Evolutionary conservation across 495 filamentous ascomycete genomes (phyloP).

Genomic region (Penicillium taxi): DNA sequence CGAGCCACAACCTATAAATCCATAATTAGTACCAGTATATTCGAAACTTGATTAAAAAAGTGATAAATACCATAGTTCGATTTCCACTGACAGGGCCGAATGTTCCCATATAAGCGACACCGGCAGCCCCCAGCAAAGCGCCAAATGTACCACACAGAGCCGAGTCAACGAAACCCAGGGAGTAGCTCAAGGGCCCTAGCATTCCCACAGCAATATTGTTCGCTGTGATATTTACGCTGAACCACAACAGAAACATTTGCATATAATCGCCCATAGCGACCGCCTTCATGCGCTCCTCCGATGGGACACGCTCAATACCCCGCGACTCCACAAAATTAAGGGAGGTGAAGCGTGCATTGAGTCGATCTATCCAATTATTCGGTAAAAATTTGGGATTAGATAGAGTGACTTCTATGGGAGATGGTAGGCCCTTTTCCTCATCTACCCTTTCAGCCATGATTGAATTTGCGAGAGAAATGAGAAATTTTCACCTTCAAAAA

Average conservation of each 20-base stretch:
- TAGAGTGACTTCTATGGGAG: no score
- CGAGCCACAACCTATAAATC: conserved; percentile 51
- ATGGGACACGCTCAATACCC: conserved; percentile 55
- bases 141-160: conserved; percentile 52
- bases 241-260: conserved; percentile 56
- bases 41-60: not conserved
- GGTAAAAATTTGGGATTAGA: no score
- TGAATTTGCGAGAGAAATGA: no score
- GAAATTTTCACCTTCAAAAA: no score
- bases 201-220: conserved; percentile 58
- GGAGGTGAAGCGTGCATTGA: conserved; percentile 28
- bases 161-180: conserved; percentile 52
- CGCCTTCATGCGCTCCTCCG: conserved; percentile 34
- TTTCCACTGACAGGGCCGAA: conserved; percentile 60
- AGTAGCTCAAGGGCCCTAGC: conserved; percentile 52
- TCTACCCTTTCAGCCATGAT: no score
- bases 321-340: conserved; percentile 51
- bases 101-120: conserved; percentile 53
- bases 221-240: conserved; percentile 54
- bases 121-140: conserved; percentile 43
- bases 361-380: no score
- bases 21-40: not conserved
- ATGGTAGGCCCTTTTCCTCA: no score
- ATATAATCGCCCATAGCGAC: conserved; percentile 25
- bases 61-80: conserved; percentile 48